Evolutionary conservation across 257 asterid species (phyloP), one percentile per base, ranked within the genome.

Genomic region (Salvia splendens): DNA sequence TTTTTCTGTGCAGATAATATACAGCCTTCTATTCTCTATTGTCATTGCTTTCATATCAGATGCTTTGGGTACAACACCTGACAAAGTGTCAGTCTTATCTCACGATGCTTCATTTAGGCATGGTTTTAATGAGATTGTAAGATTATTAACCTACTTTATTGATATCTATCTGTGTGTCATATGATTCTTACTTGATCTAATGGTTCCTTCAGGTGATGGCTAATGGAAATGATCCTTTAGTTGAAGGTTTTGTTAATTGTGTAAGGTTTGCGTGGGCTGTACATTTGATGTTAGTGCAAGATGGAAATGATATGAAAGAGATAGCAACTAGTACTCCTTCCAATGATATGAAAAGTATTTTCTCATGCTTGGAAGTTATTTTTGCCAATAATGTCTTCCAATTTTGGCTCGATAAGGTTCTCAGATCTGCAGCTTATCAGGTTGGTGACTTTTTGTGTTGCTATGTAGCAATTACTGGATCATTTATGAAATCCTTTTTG

Each of bases 201-300:
- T 56, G 65, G 40, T 69, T 83, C 70, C 64, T 76, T 56, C 78
- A 94, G 99, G 89, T 91, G 67, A 91, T 94, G 95, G 79, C 78
- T 73, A 52, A 83, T 17, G 95, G 86, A 81, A 83, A 73, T 83
- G 88, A 87, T 83, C 86, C 95, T 42, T 47, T 75, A 12, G 85
- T 83, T 72, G 96, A 88, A 80, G 97, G 96, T 61, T 91, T 85
- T 73, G 86, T 91, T 61, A 86, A 81, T 77, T 94, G 99, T 76
- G 89, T 91, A 59, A 83, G 95, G 87, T 89, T 87, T 80, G 89
- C 96, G 7, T 94, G 97, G 97, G 82, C 79, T 73, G 96, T 91
- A 65, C 99, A 88, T 77, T 79, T 94, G 80, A 81, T 94, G 79
- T 82, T 94, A 82, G 83, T 80, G 43, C 88, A 81, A 47, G 92